A percentile compares a stretch with the other conserved stretches of the same genome.
Conservation (phyloP, 2,329 filamentous ascomycete genomes). For the Huntiella moniliformis region DNA sequence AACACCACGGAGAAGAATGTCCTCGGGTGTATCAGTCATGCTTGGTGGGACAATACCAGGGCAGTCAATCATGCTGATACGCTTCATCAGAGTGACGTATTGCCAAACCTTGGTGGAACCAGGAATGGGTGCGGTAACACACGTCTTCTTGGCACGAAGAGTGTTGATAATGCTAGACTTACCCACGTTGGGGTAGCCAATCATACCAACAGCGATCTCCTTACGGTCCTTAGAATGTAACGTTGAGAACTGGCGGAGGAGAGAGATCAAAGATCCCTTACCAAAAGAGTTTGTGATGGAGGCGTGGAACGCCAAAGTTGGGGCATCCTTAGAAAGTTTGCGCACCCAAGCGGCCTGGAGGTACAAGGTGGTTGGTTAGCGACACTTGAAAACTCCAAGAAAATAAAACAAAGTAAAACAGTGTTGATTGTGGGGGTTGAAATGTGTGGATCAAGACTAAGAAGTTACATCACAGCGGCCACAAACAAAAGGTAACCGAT, state of each 20-base stretch:
- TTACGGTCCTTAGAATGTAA: constrained; percentile 70
- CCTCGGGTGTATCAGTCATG: constrained; percentile 62
- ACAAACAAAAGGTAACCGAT: constrained; percentile 35
- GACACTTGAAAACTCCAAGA: no score
- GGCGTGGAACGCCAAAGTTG: constrained; percentile 86
- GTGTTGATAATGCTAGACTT: constrained; percentile 98
- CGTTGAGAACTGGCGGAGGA: constrained; percentile 80
- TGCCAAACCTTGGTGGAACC: constrained; percentile 84
- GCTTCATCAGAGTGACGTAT: constrained; percentile 87
- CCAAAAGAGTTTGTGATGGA: constrained; percentile 92
- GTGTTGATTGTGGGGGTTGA: constrained; percentile 12
- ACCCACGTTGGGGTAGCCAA: constrained; percentile 65
- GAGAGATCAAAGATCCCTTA: constrained; percentile 81
- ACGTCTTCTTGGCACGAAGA: constrained; percentile 81
- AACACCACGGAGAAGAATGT: constrained; percentile 77
- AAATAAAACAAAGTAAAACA: constrained; percentile 12
- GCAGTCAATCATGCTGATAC: constrained; percentile 81
- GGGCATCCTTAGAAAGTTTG: constrained; percentile 71
- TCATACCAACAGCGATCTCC: constrained; percentile 81
- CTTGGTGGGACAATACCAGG: constrained; percentile 90
- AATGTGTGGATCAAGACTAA: constrained; percentile 96
- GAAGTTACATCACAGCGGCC: constrained; percentile 57
- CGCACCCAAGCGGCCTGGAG: constrained; percentile 80
- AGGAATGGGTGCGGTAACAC: constrained; percentile 82
- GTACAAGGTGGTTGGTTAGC: constrained; percentile 13